phyloP scores from a whole-genome alignment of 306 rosid species.

The Arachis hypogaea region DNA sequence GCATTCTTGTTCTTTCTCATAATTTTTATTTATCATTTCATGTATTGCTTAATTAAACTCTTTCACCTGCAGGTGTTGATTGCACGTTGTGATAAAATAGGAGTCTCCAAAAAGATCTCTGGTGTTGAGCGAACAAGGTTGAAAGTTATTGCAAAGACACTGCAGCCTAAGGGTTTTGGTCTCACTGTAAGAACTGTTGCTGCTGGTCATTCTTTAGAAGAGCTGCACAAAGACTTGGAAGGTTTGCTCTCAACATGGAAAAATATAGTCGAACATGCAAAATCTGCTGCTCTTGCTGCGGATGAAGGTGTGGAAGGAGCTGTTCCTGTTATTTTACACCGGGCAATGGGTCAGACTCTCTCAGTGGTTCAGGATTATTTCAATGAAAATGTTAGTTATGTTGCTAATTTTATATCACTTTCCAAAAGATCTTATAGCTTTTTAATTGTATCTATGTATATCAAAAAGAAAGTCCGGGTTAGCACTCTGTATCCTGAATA shows the following conservation, averaged over 20 bases:
- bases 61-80: conserved; percentile 69
- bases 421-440: conserved; percentile 19
- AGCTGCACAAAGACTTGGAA: conserved; percentile 85
- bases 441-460: conserved; percentile 14
- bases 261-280: conserved; percentile 81
- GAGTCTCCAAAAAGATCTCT: conserved; percentile 81
- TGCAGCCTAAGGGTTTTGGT: conserved; percentile 97
- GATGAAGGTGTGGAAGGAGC: conserved; percentile 99
- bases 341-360: conserved; percentile 96
- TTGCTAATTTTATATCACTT: conserved; percentile 32
- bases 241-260: conserved; percentile 90
- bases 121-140: conserved; percentile 89
- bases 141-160: conserved; percentile 85
- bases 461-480: conserved; percentile 8
- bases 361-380: conserved; percentile 98
- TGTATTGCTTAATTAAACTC: conserved; percentile 31
- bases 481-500: conserved; percentile 39
- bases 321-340: conserved; percentile 83
- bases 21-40: conserved; percentile 2
- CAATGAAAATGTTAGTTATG: conserved; percentile 64
- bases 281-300: conserved; percentile 92
- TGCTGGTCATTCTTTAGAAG: conserved; percentile 87
- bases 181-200: conserved; percentile 97
- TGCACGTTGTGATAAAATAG: conserved; percentile 73
- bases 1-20: conserved; percentile 33